These are phyloP conservation scores for Gillenia trifoliata DNA, from an alignment of 306 rosid genomes.

Conservation along the genomic window DNA sequence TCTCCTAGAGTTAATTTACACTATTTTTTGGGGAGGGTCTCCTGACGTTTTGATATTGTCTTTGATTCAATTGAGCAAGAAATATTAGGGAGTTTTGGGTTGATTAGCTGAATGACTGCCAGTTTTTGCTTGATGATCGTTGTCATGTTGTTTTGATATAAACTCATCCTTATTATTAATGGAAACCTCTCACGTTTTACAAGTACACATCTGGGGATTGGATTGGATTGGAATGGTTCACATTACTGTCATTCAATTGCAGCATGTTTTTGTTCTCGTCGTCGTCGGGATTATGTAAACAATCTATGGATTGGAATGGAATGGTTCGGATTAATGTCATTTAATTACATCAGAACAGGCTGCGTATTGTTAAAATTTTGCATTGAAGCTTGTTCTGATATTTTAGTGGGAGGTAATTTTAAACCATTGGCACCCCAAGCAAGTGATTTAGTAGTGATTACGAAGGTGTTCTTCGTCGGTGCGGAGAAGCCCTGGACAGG, in stretches of 20 bases:
- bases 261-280: not conserved
- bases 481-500: not conserved
- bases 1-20: constrained; percentile 13
- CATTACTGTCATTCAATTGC: not conserved
- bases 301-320: too few relatives aligned
- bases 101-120: constrained; percentile 16
- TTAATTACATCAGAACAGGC: too few relatives aligned
- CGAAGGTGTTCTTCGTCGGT: not conserved
- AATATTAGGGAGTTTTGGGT: constrained; percentile 9
- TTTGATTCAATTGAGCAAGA: constrained; percentile 16
- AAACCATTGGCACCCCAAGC: not conserved
- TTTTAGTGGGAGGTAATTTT: not conserved
- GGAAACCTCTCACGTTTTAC: constrained; percentile 11
- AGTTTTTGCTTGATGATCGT: not conserved
- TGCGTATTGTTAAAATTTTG: too few relatives aligned
- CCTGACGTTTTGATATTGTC: constrained; percentile 13
- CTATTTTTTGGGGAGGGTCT: constrained; percentile 23
- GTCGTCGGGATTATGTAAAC: not conserved
- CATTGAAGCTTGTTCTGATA: too few relatives aligned
- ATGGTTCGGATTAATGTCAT: too few relatives aligned
- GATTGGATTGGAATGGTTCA: constrained; percentile 7
- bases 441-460: not conserved
- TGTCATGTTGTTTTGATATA: constrained; percentile 12
- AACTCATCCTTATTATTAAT: constrained; percentile 4
- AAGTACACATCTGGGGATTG: not conserved